Evolutionary conservation across 2,329 filamentous ascomycete species (phyloP), one percentile per base, ranked within the genome.

Genomic region (Sporothrix curviconia): DNA sequence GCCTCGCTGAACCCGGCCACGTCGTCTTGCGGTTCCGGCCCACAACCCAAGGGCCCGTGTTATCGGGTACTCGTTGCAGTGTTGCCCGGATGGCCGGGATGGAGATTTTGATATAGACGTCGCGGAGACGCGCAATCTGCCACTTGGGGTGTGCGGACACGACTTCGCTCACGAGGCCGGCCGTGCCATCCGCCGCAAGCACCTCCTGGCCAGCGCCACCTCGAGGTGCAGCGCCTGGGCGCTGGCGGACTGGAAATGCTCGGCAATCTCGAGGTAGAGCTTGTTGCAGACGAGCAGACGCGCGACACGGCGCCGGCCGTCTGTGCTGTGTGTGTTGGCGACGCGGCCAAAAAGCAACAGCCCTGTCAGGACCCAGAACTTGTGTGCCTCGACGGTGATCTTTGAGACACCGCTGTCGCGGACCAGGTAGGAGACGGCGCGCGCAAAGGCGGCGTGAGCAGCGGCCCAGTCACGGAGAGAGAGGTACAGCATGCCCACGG

Each of bases 371-470:
- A 95, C 69, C 88, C 90, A 96, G 71, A 92, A 95, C 73, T 92
- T 95, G 76, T 95, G 92, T 6, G 90, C 89, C 63, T 96, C 90
- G 4, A 88, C 77, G 87, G 94, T 94, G 52, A 95, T 78, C 68
- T 84, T 86, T 70, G 86, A 92, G 12, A 83, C 77, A 36, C 82
- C 78, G 32, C 78, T 75, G 19, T 84, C 85, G 53, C 75, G 77
- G 0, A 78, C 76, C 0, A 91, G 89, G 58, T 85, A 84, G 3
- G 85, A 81, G 36, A 95, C 75, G 43, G 83, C 80, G 59, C 82
- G 78, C 63, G 84, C 81, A 25, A 91, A 77, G 30, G 84, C 83
- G 37, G 77, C 77, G 15, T 78, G 72, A 0, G 87, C 86, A 58
- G 79, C 80, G 17, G 71, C 67, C 86, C 87, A 92, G 60, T 83